These are phyloP conservation scores for Xylona heveae DNA, from an alignment of 495 filamentous ascomycete species.

Conservation along the genomic window DNA sequence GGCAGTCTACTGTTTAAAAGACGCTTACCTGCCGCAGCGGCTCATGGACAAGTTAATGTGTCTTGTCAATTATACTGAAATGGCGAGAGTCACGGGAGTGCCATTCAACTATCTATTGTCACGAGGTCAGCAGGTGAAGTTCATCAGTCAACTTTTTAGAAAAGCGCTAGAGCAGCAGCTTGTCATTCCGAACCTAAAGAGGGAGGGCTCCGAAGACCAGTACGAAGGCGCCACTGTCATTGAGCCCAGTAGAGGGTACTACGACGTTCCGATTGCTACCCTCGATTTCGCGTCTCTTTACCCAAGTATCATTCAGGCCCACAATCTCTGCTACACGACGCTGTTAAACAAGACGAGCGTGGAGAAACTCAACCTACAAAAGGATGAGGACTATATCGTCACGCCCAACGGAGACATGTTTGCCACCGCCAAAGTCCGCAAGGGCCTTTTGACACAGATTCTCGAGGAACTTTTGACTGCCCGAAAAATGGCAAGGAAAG, in stretches of 20 bases:
- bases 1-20: conserved; percentile 93
- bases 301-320: conserved; percentile 95
- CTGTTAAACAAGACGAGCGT: conserved; percentile 62
- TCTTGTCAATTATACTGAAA: conserved; percentile 94
- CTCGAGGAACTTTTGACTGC: conserved; percentile 76
- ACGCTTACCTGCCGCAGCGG: conserved; percentile 86
- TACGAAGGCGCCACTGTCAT: conserved; percentile 98
- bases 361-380: conserved; percentile 47
- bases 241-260: conserved; percentile 80
- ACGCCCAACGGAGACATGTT: conserved; percentile 92
- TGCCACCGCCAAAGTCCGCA: conserved; percentile 67
- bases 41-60: conserved; percentile 97
- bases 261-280: conserved; percentile 83
- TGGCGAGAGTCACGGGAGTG: conserved; percentile 97
- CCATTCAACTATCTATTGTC: conserved; percentile 90
- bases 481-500: conserved; percentile 81
- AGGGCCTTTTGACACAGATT: conserved; percentile 87
- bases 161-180: conserved; percentile 82
- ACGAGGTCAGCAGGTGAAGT: conserved; percentile 90
- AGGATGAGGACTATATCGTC: conserved; percentile 87
- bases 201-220: conserved; percentile 49
- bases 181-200: conserved; percentile 68
- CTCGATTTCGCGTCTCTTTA: conserved; percentile 98
- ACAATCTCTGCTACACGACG: conserved; percentile 97
- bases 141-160: conserved; percentile 90